Evolutionary conservation across 768 basidiomycete genomes (phyloP), one percentile per base, ranked within the genome.

Genomic region (Tricholomella constricta): DNA sequence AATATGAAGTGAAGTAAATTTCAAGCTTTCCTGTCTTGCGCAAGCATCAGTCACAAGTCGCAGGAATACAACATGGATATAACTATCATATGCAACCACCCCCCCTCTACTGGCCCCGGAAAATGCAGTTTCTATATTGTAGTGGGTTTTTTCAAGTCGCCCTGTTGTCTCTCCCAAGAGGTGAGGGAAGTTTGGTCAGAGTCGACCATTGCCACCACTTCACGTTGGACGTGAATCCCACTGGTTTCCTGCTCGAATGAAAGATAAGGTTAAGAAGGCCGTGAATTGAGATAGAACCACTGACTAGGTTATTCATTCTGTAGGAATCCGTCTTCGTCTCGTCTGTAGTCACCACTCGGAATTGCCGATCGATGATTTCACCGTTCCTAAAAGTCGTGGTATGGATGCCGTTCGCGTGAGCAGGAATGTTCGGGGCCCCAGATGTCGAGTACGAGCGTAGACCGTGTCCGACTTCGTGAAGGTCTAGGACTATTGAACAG

Each of bases 221-320:
- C 59, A 11, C 56, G 56, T 26, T 60, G 59, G 11, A 60, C 31
- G 45, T 52, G 56, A 19, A 60, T 48, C 12, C 55, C 59, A 8
- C 49, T 49, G 23, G 35, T 43, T 12, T 60, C 56, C 59, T 52
- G 27, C n/a, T 32, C 3, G 14, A 14, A 31, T 31, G 29, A 31
- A 15, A 15, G 12, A 15, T 42, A 11, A n/a, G 15, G n/a, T 22
- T 57, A 14, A 49, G 37, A 23, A 44, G 4, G 17, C 2, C 23
- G 9, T 31, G 3, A 23, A 25, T 17, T 27, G 25, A 22, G 2
- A 29, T 10, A 36, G 9, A 17, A 27, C 19, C 19, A 25, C 37
- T 46, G 23, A 59, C 61, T 19, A 59, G 23, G 41, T 45, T 48
- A 2, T 56, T 25, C 52, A 59, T 59, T 26, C 58, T 32, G 38